A percentile compares a stretch with the other conserved stretches of the same genome.
Evolutionary conservation across 208 protist species (phyloP).

Genomic region (Crithidia expoeki): DNA sequence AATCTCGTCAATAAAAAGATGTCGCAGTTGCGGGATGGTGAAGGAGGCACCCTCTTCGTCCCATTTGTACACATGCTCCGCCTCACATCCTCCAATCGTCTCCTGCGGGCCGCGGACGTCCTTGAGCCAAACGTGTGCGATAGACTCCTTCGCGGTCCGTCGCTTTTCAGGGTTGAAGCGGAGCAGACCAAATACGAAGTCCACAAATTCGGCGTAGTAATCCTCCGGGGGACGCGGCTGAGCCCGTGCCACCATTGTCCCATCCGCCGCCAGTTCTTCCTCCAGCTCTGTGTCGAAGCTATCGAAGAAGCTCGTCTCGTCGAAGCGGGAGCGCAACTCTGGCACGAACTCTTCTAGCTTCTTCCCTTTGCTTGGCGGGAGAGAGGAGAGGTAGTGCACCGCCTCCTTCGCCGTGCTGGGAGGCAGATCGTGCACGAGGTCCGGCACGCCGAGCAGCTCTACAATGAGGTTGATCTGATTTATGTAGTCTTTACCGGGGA

Average conservation of each 20-base stretch:
- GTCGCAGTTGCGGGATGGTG: conserved; percentile 50
- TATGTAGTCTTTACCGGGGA: conserved; percentile 86
- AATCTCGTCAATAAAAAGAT: conserved; percentile 72
- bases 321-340: conserved; percentile 49
- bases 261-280: conserved; percentile 15
- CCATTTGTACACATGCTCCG: conserved; percentile 47
- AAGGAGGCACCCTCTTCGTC: conserved; percentile 47
- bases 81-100: conserved; percentile 51
- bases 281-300: conserved; percentile 43
- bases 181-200: conserved; percentile 92
- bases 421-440: conserved; percentile 76
- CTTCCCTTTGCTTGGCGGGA: conserved; percentile 53
- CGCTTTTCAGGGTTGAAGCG: conserved; percentile 93
- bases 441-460: conserved; percentile 68
- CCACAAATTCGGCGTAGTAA: conserved; percentile 70
- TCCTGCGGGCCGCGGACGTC: conserved; percentile 49
- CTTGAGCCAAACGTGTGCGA: conserved; percentile 81
- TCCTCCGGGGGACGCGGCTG: conserved; percentile 30
- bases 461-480: conserved; percentile 89
- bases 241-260: conserved; percentile 8
- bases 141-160: conserved; percentile 92
- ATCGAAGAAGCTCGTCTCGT: conserved; percentile 54
- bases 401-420: conserved; percentile 73
- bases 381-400: conserved; percentile 58
- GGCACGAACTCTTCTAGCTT: conserved; percentile 59